Evolutionary conservation across 1,284 basidiomycete genomes (phyloP), one percentile per base, ranked within the genome.

Genomic region (Stygiomarasmius scandens): DNA sequence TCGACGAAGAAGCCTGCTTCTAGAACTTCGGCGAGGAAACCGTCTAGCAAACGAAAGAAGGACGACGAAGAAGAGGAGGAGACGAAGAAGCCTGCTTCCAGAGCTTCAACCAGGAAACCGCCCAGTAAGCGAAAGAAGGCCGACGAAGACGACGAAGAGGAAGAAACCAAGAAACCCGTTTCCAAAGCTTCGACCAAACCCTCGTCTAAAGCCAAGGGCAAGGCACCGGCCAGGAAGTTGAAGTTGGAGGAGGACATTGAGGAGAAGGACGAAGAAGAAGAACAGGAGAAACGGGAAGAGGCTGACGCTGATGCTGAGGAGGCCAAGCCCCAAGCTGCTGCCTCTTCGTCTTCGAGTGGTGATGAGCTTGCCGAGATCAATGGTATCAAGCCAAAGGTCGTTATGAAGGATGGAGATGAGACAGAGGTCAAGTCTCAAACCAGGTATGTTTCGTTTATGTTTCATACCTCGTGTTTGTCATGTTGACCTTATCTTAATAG

Each of bases 361-460:
- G 77, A 80, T 58, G 74, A 75, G 58, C 70, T 80, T 14, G 74
- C 74, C 43, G 72, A 74, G 61, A 80, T 81, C 46, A 71, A 76
- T 61, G 79, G 79, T 20, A 64, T 79, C 49, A 76, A 76, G 62
- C 80, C 79, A 27, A 76, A 76, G 36, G 72, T 75, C 5, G 50
- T 67, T 32, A 58, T 81, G 6, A 59, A 61, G n/a, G 78, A 80
- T 59, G 79, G 78, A 2, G 76, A 80, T 38, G 74, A 76, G 46
- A 66, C 65, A 22, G 76, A 79, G 49, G 74, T 76, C n/a, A 74
- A 69, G 32, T 79, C 78, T 0, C 69, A 70, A 63, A 71, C 74
- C 12, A 77, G 78, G 79, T 77, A 48, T 29, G 65, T 25, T 25
- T 45, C 38, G 34, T n/a, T 54, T 38, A 19, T 32, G 36, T 25